Evolutionary conservation across 441 rosid genomes (phyloP), one percentile per base, ranked within the genome.

Genomic region (Pelargonium fulgidum): DNA sequence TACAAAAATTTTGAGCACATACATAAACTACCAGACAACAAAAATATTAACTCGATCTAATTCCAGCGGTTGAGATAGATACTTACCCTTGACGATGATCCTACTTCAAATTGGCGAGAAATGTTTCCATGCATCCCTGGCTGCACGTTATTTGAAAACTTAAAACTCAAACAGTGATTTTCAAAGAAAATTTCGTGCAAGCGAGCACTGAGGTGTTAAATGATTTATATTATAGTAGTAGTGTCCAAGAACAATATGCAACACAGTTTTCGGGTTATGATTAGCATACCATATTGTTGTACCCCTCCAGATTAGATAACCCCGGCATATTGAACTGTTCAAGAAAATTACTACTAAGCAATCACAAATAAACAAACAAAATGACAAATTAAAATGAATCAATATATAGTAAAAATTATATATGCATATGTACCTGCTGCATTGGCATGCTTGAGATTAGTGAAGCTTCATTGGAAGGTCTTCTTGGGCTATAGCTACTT

Each of bases 401-500:
- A 36, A 29, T 26, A 26, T 26, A 26, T 26, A 26, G 33, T 26
- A 26, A 26, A 26, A 26, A 26, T 26, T 26, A 26, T 26, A 26
- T 26, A 26, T 33, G 41, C 41, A 36, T 36, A 36, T 29, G 1
- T 8, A 71, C 69, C 24, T 22, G 56, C 16, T 64, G 68, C 22
- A 12, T 1, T 50, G 64, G 54, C 41, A 65, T 7, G 42, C 16
- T 65, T 20, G 12, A 54, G 61, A 54, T 36, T 0, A 36, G n/a
- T 54, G 44, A 0, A 52, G 3, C 59, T 71, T 62, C 59, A 36
- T 1, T 7, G 52, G 65, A 68, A 68, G 70, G 29, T 2, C 22
- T 4, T 9, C 70, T 24, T 16, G 26, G 70, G 29, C 48, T 16
- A 50, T 45, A 2, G 39, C 73, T 64, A 54, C 61, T 54, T 16